Evolutionary conservation across 106 monocot genomes (phyloP), one percentile per base, ranked within the genome.

Genomic region (Allium sativum): DNA sequence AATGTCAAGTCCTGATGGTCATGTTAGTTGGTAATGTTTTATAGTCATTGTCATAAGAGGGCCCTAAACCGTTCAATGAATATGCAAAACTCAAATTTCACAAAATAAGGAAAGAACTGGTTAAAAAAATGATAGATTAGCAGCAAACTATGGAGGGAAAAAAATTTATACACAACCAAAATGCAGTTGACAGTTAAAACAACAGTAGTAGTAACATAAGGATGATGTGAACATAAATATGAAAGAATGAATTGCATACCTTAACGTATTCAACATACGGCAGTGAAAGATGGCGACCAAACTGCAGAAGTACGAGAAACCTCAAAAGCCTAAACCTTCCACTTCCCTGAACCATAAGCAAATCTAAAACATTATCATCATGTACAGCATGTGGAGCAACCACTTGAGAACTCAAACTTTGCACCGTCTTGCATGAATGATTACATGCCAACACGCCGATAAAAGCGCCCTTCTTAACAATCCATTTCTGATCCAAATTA

Each of bases 221-320:
- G 4, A 31, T 5, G 31, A 31, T 31, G 31, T 31, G 31, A 31
- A 31, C 5, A 31, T 2, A 31, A 22, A 42, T 18, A n/a, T 40
- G 21, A 22, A 68, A 21, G 15, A 20, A 12, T 21, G 8, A 3
- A 15, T 41, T 7, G 8, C 64, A 68, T 84, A 90, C 90, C 90
- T 90, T 90, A n/a, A 90, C 63, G 68, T 90, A 90, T 58, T 90
- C 85, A 43, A 90, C 85, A 75, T 82, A 82, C 17, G 90, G 85
- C 61, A 90, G 74, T 44, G 82, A 77, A 66, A 90, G 79, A 68
- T 90, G 90, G 21, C 67, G 68, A 22, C 90, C 85, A 75, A 73
- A 79, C 55, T 90, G 90, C 56, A 90, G 53, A 56, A 61, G 57
- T 19, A 85, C 22, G 18, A 90, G 82, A 69, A 90, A 90, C 52